These are phyloP conservation scores for Rubroboletus pulcherrimus DNA, from an alignment of 768 basidiomycete genomes.

Conservation along the genomic window DNA sequence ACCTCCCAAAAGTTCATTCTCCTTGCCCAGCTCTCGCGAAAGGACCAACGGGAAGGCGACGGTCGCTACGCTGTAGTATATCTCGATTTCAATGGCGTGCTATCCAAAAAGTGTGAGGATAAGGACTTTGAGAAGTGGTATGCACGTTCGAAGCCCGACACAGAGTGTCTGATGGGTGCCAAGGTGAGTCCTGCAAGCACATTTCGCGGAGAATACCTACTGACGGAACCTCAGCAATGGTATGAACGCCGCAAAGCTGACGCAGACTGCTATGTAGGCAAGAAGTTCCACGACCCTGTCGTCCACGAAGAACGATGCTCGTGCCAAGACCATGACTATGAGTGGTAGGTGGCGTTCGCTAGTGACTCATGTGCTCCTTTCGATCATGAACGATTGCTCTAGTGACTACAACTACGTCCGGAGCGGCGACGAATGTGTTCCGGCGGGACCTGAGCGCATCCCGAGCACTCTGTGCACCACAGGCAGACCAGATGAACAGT, in stretches of 20 bases:
- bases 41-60: constrained; percentile 47
- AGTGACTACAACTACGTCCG: constrained; percentile 91
- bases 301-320: constrained; percentile 78
- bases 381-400: neutral
- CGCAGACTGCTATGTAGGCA: constrained; percentile 84
- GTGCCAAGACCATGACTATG: constrained; percentile 86
- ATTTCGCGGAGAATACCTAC: neutral
- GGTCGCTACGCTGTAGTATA: constrained; percentile 70
- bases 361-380: neutral
- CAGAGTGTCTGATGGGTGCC: constrained; percentile 91
- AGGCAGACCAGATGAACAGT: constrained; percentile 52
- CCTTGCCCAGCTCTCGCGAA: constrained; percentile 68
- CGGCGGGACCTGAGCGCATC: constrained; percentile 85
- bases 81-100: constrained; percentile 77
- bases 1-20: constrained; percentile 96
- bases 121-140: constrained; percentile 87
- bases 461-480: constrained; percentile 66
- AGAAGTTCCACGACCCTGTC: constrained; percentile 86
- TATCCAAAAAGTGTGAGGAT: constrained; percentile 62
- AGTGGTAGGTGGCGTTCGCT: constrained; percentile 62
- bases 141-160: constrained; percentile 58
- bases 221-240: constrained; percentile 69
- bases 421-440: constrained; percentile 69
- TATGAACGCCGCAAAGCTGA: constrained; percentile 80
- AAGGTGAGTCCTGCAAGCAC: constrained; percentile 50